Evolutionary conservation across 2,329 filamentous ascomycete genomes (phyloP).

Genomic region (Exophiala bonariae): DNA sequence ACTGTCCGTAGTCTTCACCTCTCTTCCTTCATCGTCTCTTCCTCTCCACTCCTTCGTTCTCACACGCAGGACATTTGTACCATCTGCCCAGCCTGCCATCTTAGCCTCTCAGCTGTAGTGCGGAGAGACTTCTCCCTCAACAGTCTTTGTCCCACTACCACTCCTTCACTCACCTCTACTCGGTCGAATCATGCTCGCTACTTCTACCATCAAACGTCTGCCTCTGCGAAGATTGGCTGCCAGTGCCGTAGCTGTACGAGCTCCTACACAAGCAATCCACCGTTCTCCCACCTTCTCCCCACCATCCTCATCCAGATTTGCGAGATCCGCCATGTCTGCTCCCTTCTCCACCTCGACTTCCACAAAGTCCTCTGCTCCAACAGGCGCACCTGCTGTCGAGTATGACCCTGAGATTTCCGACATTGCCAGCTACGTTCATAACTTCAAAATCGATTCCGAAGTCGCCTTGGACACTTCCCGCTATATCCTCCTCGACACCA

Average conservation of each 20-base stretch:
- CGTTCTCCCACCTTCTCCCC: conserved; percentile 11
- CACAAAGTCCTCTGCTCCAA: conserved; percentile 39
- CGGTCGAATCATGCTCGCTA: conserved; percentile 23
- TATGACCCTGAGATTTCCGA: conserved; percentile 94
- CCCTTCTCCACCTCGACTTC: conserved; percentile 45
- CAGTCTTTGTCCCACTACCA: no score
- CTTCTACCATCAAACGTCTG: conserved; percentile 23
- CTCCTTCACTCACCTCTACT: conserved; percentile 1
- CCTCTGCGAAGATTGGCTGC: conserved; percentile 27
- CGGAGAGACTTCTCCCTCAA: neutral
- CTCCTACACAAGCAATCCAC: conserved; percentile 17
- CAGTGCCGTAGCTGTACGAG: conserved; percentile 23
- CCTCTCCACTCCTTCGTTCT: no score
- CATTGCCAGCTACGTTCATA: conserved; percentile 93
- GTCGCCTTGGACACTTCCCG: conserved; percentile 94
- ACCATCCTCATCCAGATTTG: neutral
- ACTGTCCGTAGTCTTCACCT: neutral
- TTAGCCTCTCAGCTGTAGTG: no score
- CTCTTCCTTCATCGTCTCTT: neutral
- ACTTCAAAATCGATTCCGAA: conserved; percentile 85
- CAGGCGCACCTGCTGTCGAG: conserved; percentile 46
- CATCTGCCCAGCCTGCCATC: no score
- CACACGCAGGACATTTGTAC: no score
- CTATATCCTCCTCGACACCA: conserved; percentile 93
- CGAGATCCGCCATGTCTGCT: conserved; percentile 23